Evolutionary conservation across 2,329 filamentous ascomycete species (phyloP), one percentile per base, ranked within the genome.

Genomic region (Fusarium sp.): DNA sequence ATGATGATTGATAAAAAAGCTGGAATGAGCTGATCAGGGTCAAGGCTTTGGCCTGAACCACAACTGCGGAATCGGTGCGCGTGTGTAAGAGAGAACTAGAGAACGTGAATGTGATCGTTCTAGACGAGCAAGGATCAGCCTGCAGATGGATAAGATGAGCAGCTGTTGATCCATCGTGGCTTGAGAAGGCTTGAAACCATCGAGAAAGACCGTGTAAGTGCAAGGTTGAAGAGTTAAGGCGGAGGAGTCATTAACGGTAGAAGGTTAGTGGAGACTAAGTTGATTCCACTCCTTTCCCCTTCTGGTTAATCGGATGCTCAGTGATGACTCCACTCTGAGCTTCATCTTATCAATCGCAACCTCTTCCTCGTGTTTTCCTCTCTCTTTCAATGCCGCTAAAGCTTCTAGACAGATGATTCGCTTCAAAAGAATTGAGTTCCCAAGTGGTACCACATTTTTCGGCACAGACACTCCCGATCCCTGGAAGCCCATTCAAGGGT

Each of bases 271-370:
- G 38, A 55, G 44, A 27, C 11, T 1, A 20, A 15, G 18, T 15
- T 6, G 22, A 20, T 50, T 14, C 25, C 18, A 20, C 18, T 3
- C 41, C 13, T 46, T 63, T 7, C 65, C 18, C 2, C 7, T 59
- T 42, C 4, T 10, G n/a, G 53, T 5, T 49, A 42, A 35, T 41
- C 22, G 15, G 4, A 6, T 17, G 5, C 18, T 15, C 22, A 22
- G 27, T 25, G 35, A 41, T 59, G 50, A 20, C 38, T n/a, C 56
- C 70, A 46, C 61, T 22, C 38, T n/a, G 10, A 52, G 60, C 65
- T 63, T 56, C 70, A 74, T 76, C 75, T 74, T 76, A 76, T 76
- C 75, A 76, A 75, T 75, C 73, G 73, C 60, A 57, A 41, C 47
- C 62, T 35, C 41, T 57, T 46, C 31, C 27, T 65, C 50, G 22